Evolutionary conservation across 805 yeast genomes (phyloP).

Genomic region (Kregervanrija fluxuum): DNA sequence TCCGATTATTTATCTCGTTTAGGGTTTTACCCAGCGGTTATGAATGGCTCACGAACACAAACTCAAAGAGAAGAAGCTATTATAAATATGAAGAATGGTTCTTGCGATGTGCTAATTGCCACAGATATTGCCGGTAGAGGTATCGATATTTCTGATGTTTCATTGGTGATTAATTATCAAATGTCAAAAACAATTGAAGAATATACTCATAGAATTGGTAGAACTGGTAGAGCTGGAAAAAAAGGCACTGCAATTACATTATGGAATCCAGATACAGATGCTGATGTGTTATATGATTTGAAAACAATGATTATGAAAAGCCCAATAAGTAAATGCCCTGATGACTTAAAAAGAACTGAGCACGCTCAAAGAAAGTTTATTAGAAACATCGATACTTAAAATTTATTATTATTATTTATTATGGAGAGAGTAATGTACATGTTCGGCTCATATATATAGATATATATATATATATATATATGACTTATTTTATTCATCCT

Average conservation of each 20-base stretch:
- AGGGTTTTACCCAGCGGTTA: conserved; percentile 46
- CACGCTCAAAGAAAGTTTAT: conserved; percentile 5
- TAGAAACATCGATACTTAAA: conserved; percentile 10
- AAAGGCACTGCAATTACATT: conserved; percentile 72
- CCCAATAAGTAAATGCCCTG: conserved; percentile 32
- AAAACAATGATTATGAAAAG: conserved; percentile 40
- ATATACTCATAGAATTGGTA: conserved; percentile 87
- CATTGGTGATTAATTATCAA: conserved; percentile 80
- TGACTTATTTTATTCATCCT: too few species aligned
- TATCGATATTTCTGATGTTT: conserved; percentile 81
- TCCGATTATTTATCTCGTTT: conserved; percentile 40
- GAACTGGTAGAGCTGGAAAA: conserved; percentile 94
- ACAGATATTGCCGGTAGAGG: conserved; percentile 97
- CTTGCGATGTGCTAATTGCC: conserved; percentile 65
- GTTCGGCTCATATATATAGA: too few species aligned
- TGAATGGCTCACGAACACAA: conserved; percentile 87
- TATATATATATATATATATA: too few species aligned
- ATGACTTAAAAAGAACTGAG: conserved; percentile 26
- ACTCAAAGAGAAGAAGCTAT: conserved; percentile 79
- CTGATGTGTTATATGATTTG: conserved; percentile 43
- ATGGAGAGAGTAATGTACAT: too few species aligned
- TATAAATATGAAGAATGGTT: conserved; percentile 45
- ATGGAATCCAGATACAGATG: conserved; percentile 46
- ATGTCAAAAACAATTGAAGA: conserved; percentile 74
- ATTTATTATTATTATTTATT: too few species aligned